These are phyloP conservation scores for Iris pallida DNA, from an alignment of 116 monocot genomes.

Conservation along the genomic window DNA sequence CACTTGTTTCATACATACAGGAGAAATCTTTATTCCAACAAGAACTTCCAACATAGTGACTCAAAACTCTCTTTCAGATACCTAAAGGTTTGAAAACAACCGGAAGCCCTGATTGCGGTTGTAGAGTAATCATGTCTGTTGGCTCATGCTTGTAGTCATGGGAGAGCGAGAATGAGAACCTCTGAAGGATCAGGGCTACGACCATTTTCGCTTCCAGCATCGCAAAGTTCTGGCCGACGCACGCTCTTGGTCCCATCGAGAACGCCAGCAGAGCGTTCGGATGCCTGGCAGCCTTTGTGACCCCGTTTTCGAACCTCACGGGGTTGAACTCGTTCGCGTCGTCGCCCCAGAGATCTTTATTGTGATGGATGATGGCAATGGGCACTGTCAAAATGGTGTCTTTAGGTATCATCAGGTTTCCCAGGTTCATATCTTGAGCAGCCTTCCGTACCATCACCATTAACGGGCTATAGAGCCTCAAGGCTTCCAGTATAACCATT, in stretches of 20 bases:
- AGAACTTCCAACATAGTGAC: no score
- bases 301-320: slow-evolving; percentile 49
- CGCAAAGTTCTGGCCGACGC: slow-evolving; percentile 65
- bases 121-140: slow-evolving; percentile 22
- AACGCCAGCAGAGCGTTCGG: slow-evolving; percentile 51
- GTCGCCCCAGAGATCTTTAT: slow-evolving; percentile 51
- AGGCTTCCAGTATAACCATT: slow-evolving; percentile 52
- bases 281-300: slow-evolving; percentile 38
- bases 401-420: slow-evolving; percentile 33
- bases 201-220: slow-evolving; percentile 58
- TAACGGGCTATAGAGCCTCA: slow-evolving; percentile 48
- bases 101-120: slow-evolving; percentile 52
- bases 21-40: no score
- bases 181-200: slow-evolving; percentile 59
- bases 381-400: slow-evolving; percentile 28
- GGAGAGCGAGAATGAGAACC: slow-evolving; percentile 48
- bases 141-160: slow-evolving; percentile 46
- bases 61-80: background rate
- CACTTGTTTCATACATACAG: no score
- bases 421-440: slow-evolving; percentile 32
- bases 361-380: slow-evolving; percentile 32
- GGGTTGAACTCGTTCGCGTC: slow-evolving; percentile 61
- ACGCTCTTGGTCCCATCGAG: slow-evolving; percentile 52
- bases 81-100: slow-evolving; percentile 27
- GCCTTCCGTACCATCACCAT: slow-evolving; percentile 21